A percentile compares a stretch with the other conserved stretches of the same genome.
phyloP scores from a whole-genome alignment of 2,329 filamentous ascomycete species.

The Gnomoniopsis sp. region DNA sequence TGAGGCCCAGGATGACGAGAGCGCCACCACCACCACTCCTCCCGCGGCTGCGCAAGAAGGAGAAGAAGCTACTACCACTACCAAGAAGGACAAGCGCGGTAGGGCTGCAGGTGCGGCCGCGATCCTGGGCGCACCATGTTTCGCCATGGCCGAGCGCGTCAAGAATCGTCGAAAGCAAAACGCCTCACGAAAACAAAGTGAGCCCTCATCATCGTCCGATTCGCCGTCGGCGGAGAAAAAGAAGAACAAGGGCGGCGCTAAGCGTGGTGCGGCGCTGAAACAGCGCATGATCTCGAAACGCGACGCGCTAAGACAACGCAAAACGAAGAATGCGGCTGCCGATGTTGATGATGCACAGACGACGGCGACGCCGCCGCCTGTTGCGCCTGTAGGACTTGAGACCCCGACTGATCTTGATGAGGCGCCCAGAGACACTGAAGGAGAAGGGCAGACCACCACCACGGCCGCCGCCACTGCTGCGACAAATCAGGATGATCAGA shows the following conservation, averaged over 20 bases:
- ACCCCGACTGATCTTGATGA: background rate
- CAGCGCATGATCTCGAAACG: constrained; percentile 5
- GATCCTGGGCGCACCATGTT: constrained; percentile 2
- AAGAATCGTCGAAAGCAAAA: constrained; percentile 6
- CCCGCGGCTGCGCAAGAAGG: background rate
- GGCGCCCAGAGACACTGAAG: background rate
- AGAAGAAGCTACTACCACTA: background rate
- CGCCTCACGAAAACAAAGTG: background rate
- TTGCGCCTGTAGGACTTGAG: background rate
- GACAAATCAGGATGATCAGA: background rate
- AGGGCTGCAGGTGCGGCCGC: constrained; percentile 1
- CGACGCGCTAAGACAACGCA: constrained; percentile 5
- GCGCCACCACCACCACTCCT: background rate
- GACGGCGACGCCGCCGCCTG: background rate
- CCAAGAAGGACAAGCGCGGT: background rate
- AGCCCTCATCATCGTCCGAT: background rate
- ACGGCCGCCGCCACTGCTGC: background rate
- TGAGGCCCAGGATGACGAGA: background rate
- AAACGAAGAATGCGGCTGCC: background rate
- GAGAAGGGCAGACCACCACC: background rate
- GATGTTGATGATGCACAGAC: no score
- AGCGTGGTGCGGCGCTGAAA: constrained; percentile 2
- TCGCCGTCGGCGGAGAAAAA: constrained; percentile 1
- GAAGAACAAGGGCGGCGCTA: no score
- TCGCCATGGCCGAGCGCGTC: constrained; percentile 1